Percentiles rank a stretch among this genome's conserved stretches.
phyloP scores from a whole-genome alignment of 163 green algal species.

The Scenedesmus sp. region DNA sequence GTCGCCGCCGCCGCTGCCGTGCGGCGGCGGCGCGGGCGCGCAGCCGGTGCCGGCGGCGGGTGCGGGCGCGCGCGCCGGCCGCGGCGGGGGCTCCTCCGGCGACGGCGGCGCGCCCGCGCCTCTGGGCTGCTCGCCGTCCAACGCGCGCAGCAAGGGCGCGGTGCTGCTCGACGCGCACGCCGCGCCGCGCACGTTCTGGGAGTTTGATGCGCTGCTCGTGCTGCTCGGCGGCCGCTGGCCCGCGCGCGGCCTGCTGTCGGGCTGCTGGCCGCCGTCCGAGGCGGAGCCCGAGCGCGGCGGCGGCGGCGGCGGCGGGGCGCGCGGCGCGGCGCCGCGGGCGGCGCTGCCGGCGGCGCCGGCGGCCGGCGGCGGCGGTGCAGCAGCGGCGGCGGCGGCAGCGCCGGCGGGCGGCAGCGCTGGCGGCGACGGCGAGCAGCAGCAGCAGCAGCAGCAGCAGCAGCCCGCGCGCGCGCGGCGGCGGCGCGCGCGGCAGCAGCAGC shows the following conservation, averaged over 20 bases:
- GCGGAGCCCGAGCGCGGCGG: too few relatives aligned
- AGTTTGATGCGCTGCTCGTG: conserved; percentile 75
- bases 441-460: conserved; percentile 9
- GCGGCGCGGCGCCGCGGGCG: too few relatives aligned
- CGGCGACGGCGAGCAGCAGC: background rate
- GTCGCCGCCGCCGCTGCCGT: background rate
- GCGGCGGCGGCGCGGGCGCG: too few relatives aligned
- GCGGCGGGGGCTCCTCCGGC: background rate
- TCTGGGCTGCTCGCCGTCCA: conserved; percentile 21
- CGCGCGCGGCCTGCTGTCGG: conserved; percentile 74
- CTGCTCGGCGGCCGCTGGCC: conserved; percentile 84
- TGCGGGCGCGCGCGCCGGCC: background rate
- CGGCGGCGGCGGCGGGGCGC: too few relatives aligned
- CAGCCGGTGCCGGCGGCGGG: too few relatives aligned
- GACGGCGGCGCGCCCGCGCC: background rate
- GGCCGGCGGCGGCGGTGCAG: background rate
- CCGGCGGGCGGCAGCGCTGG: background rate
- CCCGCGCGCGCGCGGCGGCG: background rate
- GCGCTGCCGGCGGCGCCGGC: background rate
- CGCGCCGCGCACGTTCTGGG: conserved; percentile 52
- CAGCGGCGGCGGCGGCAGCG: conserved; percentile 14
- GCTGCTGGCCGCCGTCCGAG: conserved; percentile 54
- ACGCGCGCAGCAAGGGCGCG: conserved; percentile 38
- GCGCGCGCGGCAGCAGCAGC: background rate
- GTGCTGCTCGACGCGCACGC: conserved; percentile 68